Evolutionary conservation across 352 stramenopile species (phyloP).

Genomic region (Phytophthora ohioensis): DNA sequence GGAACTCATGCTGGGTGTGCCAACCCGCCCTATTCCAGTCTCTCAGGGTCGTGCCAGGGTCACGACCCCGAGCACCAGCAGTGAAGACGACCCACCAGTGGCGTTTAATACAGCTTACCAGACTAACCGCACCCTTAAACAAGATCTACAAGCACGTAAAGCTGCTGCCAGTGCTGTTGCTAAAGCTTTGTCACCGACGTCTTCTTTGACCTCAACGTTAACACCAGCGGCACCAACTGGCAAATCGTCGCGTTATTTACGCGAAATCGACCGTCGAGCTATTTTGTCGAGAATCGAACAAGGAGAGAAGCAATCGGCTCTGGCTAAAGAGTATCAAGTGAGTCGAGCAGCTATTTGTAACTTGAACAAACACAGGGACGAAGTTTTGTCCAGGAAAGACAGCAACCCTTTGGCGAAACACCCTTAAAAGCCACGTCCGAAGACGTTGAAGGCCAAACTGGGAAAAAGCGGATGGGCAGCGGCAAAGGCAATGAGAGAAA

Average conservation of each 20-base stretch:
- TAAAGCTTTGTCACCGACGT: constrained; percentile 5
- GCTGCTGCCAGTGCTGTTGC: constrained; percentile 1
- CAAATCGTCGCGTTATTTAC: constrained; percentile 67
- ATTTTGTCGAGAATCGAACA: constrained; percentile 62
- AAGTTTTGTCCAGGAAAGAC: constrained; percentile 53
- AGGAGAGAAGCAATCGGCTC: constrained; percentile 68
- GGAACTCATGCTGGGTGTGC: not conserved
- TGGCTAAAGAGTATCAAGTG: constrained; percentile 75
- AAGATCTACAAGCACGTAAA: constrained; percentile 6
- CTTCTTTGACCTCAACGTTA: not conserved
- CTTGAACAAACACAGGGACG: constrained; percentile 64
- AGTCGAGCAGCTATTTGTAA: constrained; percentile 73
- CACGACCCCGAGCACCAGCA: constrained; percentile 27
- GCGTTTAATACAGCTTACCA: not conserved
- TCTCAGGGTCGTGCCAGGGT: not conserved
- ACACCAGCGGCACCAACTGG: not conserved
- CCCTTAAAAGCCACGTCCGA: constrained; percentile 54
- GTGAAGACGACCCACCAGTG: not conserved
- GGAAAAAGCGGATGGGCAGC: constrained; percentile 19
- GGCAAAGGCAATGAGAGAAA: constrained; percentile 9
- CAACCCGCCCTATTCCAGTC: not conserved
- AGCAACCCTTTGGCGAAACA: constrained; percentile 66
- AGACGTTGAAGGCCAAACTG: constrained; percentile 28
- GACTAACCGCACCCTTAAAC: not conserved
- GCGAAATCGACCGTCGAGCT: constrained; percentile 65